Evolutionary conservation across 2,329 filamentous ascomycete species (phyloP).

Genomic region (Penicillium sp.): DNA sequence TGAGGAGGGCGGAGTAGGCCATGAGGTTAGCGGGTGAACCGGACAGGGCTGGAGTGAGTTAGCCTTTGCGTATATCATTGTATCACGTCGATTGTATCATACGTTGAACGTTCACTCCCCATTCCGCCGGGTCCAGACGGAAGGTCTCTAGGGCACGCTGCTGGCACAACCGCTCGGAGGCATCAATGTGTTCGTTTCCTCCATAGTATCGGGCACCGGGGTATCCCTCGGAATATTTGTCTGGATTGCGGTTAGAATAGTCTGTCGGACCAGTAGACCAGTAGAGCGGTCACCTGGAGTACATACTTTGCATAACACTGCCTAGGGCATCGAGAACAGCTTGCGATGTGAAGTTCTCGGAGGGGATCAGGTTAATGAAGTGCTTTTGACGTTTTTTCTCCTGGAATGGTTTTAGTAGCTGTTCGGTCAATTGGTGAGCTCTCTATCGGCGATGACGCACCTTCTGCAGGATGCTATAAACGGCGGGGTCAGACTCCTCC

Average conservation of each 20-base stretch:
- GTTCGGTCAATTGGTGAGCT: slow-evolving; percentile 5
- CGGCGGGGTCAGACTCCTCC: slow-evolving; percentile 77
- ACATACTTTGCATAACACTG: slow-evolving; percentile 86
- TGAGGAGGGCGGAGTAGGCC: slow-evolving; percentile 95
- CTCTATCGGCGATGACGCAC: slow-evolving; percentile 48
- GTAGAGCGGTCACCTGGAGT: slow-evolving; percentile 32
- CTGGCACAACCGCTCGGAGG: slow-evolving; percentile 85
- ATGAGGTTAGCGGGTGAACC: slow-evolving; percentile 73
- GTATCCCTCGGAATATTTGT: slow-evolving; percentile 99
- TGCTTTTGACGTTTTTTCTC: slow-evolving; percentile 96
- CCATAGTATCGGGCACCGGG: slow-evolving; percentile 95
- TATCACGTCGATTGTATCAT: slow-evolving; percentile 32
- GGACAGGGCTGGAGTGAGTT: slow-evolving; percentile 62
- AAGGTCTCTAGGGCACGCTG: slow-evolving; percentile 85
- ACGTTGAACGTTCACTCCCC: slow-evolving; percentile 97
- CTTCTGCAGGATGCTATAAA: slow-evolving; percentile 88
- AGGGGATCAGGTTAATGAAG: slow-evolving; percentile 96
- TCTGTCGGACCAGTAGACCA: background rate
- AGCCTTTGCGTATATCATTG: slow-evolving; percentile 12
- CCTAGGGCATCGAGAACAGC: slow-evolving; percentile 87
- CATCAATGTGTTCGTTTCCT: slow-evolving; percentile 93
- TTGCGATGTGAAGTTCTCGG: slow-evolving; percentile 93
- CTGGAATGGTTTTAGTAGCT: slow-evolving; percentile 47
- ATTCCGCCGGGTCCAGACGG: slow-evolving; percentile 76
- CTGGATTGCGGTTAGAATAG: slow-evolving; percentile 47